These are phyloP conservation scores for Anethum foeniculum DNA, from an alignment of 140 eudicot genomes.

Conservation along the genomic window DNA sequence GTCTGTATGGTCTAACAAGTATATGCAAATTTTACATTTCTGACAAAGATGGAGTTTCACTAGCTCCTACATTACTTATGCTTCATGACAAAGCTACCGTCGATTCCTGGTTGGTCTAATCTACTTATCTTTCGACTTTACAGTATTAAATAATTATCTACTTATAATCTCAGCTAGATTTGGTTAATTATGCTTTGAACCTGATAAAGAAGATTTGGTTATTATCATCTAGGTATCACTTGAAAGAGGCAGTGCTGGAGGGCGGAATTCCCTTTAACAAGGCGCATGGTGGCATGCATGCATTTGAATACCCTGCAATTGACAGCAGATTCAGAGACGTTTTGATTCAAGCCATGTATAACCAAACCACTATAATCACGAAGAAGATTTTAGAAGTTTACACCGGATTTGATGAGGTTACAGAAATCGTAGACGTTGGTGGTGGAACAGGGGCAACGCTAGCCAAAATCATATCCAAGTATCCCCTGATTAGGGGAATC, in stretches of 20 bases:
- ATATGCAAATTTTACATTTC: conserved; percentile 20
- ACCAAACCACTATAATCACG: conserved; percentile 22
- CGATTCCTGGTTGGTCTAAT: conserved; percentile 24
- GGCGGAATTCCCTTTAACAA: conserved; percentile 40
- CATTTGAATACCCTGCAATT: conserved; percentile 41
- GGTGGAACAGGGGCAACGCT: conserved; percentile 40
- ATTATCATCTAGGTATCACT: conserved; percentile 19
- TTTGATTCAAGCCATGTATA: conserved; percentile 34
- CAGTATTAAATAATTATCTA: background rate
- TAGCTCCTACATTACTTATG: conserved; percentile 21
- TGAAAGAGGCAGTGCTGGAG: conserved; percentile 34
- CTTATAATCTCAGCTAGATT: conserved; percentile 15
- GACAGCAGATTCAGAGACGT: conserved; percentile 32
- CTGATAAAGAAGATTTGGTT: background rate
- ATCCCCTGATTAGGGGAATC: conserved; percentile 26
- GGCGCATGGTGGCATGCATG: conserved; percentile 31
- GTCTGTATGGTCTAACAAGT: conserved; percentile 24
- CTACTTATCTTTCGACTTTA: background rate
- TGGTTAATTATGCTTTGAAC: conserved; percentile 26
- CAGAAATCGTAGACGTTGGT: conserved; percentile 34
- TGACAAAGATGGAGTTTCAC: conserved; percentile 35
- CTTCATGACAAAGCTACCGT: conserved; percentile 20
- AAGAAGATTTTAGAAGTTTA: conserved; percentile 31
- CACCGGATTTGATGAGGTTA: conserved; percentile 29
- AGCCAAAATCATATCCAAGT: conserved; percentile 21